A percentile compares a stretch with the other conserved stretches of the same genome.
Evolutionary conservation across 2,329 filamentous ascomycete genomes (phyloP).

Genomic region (Ophiocordyceps unilateralis): DNA sequence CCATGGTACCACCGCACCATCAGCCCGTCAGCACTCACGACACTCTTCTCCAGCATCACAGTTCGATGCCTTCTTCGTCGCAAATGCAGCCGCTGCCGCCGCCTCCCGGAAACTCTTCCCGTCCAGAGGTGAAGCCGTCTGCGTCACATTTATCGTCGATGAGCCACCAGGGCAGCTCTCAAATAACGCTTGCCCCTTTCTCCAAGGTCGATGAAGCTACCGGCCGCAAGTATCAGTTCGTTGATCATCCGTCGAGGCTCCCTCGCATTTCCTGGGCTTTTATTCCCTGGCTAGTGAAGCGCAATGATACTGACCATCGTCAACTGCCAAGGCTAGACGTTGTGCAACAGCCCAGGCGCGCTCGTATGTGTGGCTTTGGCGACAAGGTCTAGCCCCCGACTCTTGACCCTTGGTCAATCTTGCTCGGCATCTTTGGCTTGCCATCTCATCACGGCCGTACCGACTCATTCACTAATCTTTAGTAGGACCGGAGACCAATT

Average conservation of each 20-base stretch:
- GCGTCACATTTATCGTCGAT: constrained; percentile 2
- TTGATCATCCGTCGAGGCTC: background rate
- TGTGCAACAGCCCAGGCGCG: constrained; percentile 78
- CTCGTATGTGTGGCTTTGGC: constrained; percentile 96
- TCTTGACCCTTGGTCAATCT: background rate
- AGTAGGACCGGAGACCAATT: constrained; percentile 79
- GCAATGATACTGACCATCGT: background rate
- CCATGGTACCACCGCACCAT: background rate
- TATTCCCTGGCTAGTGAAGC: constrained; percentile 29
- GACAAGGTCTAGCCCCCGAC: constrained; percentile 57
- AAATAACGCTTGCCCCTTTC: constrained; percentile 10
- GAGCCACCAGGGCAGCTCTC: constrained; percentile 5
- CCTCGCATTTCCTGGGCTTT: background rate
- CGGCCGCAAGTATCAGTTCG: constrained; percentile 18
- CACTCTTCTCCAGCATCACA: constrained; percentile 2
- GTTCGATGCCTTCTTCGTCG: constrained; percentile 3
- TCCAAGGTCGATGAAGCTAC: constrained; percentile 17
- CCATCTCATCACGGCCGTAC: background rate
- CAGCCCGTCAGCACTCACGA: background rate
- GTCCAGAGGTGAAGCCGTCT: constrained; percentile 9
- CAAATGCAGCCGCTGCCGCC: constrained; percentile 4
- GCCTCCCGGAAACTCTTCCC: constrained; percentile 4
- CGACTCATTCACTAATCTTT: background rate
- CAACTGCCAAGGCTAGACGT: constrained; percentile 44
- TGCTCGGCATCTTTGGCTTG: background rate